Conservation (phyloP, 1,139 yeast genomes). For the Eremothecium gossypii region DNA sequence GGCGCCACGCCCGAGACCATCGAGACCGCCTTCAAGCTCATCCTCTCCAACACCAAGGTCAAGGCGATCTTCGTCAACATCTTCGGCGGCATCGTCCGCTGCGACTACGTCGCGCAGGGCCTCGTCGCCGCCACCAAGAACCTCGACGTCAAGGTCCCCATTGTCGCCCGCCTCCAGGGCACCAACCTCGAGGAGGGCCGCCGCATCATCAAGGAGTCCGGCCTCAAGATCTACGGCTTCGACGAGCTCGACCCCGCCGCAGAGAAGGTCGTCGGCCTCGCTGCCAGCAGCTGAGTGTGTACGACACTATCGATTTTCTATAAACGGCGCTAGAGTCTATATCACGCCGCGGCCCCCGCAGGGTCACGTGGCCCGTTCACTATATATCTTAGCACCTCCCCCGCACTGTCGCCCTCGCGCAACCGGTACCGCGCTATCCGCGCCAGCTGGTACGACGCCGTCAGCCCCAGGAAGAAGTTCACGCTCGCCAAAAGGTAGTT, state of each 20-base stretch:
- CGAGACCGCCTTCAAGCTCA: constrained; percentile 92
- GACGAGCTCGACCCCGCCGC: constrained; percentile 97
- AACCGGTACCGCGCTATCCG: constrained; percentile 62
- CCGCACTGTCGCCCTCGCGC: constrained; percentile 40
- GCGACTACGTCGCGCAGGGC: constrained; percentile 98
- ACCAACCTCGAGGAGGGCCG: constrained; percentile 89
- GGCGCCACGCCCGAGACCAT: constrained; percentile 98
- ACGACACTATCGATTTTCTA: constrained; percentile 1
- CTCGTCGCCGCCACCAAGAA: constrained; percentile 87
- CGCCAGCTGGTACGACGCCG: constrained; percentile 75
- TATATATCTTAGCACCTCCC: constrained; percentile 50
- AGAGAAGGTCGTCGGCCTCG: constrained; percentile 67
- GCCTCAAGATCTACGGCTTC: constrained; percentile 85
- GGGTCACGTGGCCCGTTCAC: neutral
- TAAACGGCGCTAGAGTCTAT: neutral
- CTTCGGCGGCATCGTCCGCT: constrained; percentile 98
- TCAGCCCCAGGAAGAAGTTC: constrained; percentile 84
- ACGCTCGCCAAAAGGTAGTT: constrained; percentile 84
- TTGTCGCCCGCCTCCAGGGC: constrained; percentile 97
- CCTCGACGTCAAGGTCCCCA: constrained; percentile 84
- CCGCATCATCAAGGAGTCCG: constrained; percentile 77
- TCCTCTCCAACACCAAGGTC: constrained; percentile 80
- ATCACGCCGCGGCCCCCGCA: neutral
- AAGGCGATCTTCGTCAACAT: constrained; percentile 96
- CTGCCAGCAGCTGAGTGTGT: constrained; percentile 10